Base-by-base conservation (phyloP, 768 basidiomycete species). In the Cytidiella melzeri region DNA sequence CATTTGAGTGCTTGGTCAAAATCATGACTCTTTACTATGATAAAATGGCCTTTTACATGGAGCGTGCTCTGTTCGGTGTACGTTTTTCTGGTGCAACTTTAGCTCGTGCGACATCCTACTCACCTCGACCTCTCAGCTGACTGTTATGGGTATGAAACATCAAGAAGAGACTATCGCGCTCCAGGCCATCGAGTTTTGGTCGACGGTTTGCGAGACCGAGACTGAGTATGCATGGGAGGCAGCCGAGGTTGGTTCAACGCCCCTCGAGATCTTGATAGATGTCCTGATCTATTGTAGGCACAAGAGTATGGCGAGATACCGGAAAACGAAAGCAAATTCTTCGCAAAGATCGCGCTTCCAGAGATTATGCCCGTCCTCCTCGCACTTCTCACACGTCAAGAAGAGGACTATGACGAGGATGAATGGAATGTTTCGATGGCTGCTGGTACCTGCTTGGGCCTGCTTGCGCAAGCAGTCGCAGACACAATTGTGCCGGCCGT, bases 381-480 rank as follows among this genome's bases (percentile, higher is more conserved):
- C 20, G 75, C 81, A 36, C 80, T 98, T 19, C 79, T 98, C 51
- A 92, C 87, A 2, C 86, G 81, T 55, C 96, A 99, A 66, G 91
- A 94, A 58, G 96, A 98, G 63, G 92, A 97, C 57, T 92, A 92
- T 1, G 93, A 95, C 39, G 95, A 97, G 56, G 96, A 97, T 57
- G 96, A 99, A 64, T 99, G 96, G 96, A 95, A 95, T 61, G 82
- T 95, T 37, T 85, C 92, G 13, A 97, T 97, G 95, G 92, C 95
- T 18, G 94, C 92, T 9, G 92, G 87, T 19, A 94, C 91, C 2
- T 96, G 93, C 66, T 74, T 99, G 45, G 74, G 81, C 19, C 83
- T 92, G 45, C 81, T 97, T 53, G 92, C 96, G 0, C 84, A 86
- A 51, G 90, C 93, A 24, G 92, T 97, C 10, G 79, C 87, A 48